A percentile compares a stretch with the other conserved stretches of the same genome.
phyloP scores from a whole-genome alignment of 2,329 filamentous ascomycete species.

The Aspergillus intermedius region DNA sequence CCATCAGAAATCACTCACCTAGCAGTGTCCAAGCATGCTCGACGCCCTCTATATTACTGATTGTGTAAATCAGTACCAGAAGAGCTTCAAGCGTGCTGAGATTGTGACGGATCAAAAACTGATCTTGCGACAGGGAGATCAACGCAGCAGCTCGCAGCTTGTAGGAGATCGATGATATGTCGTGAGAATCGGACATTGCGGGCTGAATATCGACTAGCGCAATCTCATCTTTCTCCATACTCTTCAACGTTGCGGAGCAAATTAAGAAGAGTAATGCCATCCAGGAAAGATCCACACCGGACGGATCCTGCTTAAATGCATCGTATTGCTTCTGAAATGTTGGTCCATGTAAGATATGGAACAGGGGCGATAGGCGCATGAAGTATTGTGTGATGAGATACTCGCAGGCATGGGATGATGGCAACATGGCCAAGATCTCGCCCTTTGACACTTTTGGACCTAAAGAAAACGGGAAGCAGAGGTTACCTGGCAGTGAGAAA shows the following conservation, averaged over 20 bases:
- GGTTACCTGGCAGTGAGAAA: conserved; percentile 1
- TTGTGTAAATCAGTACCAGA: conserved; percentile 24
- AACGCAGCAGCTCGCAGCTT: conserved; percentile 15
- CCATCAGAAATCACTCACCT: conserved; percentile 6
- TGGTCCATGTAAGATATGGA: conserved; percentile 25
- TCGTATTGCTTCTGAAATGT: conserved; percentile 22
- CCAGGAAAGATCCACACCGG: conserved; percentile 18
- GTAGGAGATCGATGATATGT: conserved; percentile 1
- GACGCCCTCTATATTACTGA: conserved; percentile 19
- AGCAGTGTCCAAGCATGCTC: conserved; percentile 24
- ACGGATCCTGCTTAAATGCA: conserved; percentile 12
- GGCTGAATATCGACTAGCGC: conserved; percentile 14
- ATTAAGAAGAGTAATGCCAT: conserved; percentile 24
- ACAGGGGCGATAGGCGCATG: conserved; percentile 11
- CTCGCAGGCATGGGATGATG: conserved; percentile 9
- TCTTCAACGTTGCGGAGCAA: conserved; percentile 16
- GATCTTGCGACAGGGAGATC: conserved; percentile 22
- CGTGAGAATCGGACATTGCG: not conserved
- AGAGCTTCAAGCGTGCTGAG: conserved; percentile 25
- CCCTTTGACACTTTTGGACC: conserved; percentile 4
- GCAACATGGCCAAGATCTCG: conserved; percentile 8
- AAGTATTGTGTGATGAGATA: conserved; percentile 14
- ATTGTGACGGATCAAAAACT: conserved; percentile 23
- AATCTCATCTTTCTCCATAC: conserved; percentile 16
- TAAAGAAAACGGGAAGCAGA: conserved; percentile 9